Evolutionary conservation across 257 asterid species (phyloP).

Genomic region (Cordia subcordata): DNA sequence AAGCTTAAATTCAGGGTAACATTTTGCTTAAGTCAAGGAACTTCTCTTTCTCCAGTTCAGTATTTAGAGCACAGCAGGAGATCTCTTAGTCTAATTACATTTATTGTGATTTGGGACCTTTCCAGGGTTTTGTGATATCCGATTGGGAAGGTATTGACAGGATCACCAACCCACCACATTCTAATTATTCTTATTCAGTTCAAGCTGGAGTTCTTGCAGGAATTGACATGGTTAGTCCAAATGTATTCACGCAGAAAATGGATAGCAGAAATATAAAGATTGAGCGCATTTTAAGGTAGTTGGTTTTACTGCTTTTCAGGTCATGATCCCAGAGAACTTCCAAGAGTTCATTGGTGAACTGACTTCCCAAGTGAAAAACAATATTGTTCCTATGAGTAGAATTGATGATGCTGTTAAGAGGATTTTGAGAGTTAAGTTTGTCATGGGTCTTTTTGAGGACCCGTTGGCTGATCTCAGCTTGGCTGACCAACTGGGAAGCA

Average conservation of each 20-base stretch:
- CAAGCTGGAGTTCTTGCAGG: conserved; percentile 77
- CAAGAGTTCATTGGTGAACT: conserved; percentile 34
- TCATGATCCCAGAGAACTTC: conserved; percentile 56
- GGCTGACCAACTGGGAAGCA: conserved; percentile 42
- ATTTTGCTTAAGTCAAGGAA: neutral
- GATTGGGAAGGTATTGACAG: conserved; percentile 86
- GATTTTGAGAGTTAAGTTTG: conserved; percentile 55
- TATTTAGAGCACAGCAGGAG: no score
- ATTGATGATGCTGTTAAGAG: conserved; percentile 58
- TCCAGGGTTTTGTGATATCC: conserved; percentile 84
- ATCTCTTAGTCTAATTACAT: no score
- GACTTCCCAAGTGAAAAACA: conserved; percentile 35
- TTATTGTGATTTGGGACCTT: neutral
- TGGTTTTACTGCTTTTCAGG: conserved; percentile 30
- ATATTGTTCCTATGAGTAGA: conserved; percentile 49
- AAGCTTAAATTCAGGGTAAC: conserved; percentile 60
- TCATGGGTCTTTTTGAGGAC: conserved; percentile 43
- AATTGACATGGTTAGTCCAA: conserved; percentile 69
- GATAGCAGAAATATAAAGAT: no score
- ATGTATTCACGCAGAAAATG: no score
- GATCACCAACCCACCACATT: conserved; percentile 69
- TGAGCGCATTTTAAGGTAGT: no score
- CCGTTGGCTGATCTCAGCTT: conserved; percentile 57
- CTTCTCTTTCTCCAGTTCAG: neutral
- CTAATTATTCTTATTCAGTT: conserved; percentile 77